These are phyloP conservation scores for Aspergillus sp. DNA, from an alignment of 2,329 filamentous ascomycete species.

Conservation along the genomic window DNA sequence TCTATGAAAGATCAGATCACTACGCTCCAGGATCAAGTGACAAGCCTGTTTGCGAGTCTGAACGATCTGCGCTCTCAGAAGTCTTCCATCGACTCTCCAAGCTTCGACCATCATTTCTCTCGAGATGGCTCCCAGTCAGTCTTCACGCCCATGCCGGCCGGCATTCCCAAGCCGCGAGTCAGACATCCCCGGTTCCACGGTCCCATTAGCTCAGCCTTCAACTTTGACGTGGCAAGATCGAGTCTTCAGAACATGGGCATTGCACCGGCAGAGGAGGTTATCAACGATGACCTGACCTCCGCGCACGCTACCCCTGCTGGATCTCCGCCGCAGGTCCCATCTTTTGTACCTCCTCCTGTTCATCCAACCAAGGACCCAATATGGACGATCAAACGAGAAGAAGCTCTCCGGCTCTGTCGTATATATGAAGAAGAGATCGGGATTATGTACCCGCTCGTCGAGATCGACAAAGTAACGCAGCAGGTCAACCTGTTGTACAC, in stretches of 20 bases:
- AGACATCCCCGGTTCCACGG: slow-evolving; percentile 72
- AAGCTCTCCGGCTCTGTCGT: slow-evolving; percentile 74
- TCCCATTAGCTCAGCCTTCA: slow-evolving; percentile 81
- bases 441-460: slow-evolving; percentile 85
- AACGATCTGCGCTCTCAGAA: slow-evolving; percentile 60
- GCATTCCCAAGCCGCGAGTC: slow-evolving; percentile 48
- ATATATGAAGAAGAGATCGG: slow-evolving; percentile 89
- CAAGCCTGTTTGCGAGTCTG: slow-evolving; percentile 70
- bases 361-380: slow-evolving; percentile 69
- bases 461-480: slow-evolving; percentile 68
- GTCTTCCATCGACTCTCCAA: slow-evolving; percentile 31
- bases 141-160: slow-evolving; percentile 38
- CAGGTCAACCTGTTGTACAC: slow-evolving; percentile 69
- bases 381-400: slow-evolving; percentile 73
- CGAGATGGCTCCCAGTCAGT: slow-evolving; percentile 40
- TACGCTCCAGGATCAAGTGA: slow-evolving; percentile 79
- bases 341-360: slow-evolving; percentile 32
- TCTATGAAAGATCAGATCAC: slow-evolving; percentile 73
- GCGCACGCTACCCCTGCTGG: slow-evolving; percentile 53
- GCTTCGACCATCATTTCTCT: slow-evolving; percentile 32
- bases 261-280: slow-evolving; percentile 57
- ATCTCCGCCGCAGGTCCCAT: slow-evolving; percentile 38
- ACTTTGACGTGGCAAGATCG: slow-evolving; percentile 80
- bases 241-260: slow-evolving; percentile 91
- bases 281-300: slow-evolving; percentile 59